These are phyloP conservation scores for Saccharum hybrid DNA, from an alignment of 202 grass and related monocot genomes.

Conservation along the genomic window DNA sequence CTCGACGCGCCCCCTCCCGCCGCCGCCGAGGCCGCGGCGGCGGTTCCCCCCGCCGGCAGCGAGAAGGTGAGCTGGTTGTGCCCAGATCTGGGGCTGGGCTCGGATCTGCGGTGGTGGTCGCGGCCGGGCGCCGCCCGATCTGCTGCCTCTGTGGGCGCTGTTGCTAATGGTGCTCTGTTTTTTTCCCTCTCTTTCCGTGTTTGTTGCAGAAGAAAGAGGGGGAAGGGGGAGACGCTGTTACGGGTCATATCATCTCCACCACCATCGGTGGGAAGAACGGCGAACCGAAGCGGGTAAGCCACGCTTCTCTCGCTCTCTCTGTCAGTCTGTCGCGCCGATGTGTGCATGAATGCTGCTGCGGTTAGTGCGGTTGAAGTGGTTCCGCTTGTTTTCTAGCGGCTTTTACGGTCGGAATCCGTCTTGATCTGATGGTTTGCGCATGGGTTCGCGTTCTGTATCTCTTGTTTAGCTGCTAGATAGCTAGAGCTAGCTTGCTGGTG, in stretches of 20 bases:
- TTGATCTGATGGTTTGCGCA: neutral
- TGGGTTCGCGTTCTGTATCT: neutral
- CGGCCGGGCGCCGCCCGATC: conserved; percentile 6
- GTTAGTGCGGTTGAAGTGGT: neutral
- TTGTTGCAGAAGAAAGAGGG: conserved; percentile 43
- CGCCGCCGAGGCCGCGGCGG: neutral
- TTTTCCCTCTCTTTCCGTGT: neutral
- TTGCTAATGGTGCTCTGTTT: conserved; percentile 46
- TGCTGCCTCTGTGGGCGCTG: neutral
- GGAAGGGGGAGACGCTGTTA: conserved; percentile 49
- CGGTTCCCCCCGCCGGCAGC: neutral
- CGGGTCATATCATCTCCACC: conserved; percentile 89
- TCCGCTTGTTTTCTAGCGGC: neutral
- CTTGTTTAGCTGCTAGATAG: neutral
- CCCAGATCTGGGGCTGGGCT: conserved; percentile 38
- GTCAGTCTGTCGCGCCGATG: neutral
- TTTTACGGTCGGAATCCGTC: neutral
- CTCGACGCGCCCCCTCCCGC: conserved; percentile 46
- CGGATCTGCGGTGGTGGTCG: conserved; percentile 28
- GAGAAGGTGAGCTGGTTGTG: conserved; percentile 34
- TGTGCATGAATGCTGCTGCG: conserved; percentile 19
- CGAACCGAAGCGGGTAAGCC: conserved; percentile 72
- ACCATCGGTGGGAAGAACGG: conserved; percentile 85
- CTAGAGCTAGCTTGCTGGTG: neutral
- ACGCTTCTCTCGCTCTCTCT: neutral